A percentile compares a stretch with the other conserved stretches of the same genome.
Conservation (phyloP, 225 moss, liverwort and hornwort genomes). For the Rhytidiadelphus loreus region DNA sequence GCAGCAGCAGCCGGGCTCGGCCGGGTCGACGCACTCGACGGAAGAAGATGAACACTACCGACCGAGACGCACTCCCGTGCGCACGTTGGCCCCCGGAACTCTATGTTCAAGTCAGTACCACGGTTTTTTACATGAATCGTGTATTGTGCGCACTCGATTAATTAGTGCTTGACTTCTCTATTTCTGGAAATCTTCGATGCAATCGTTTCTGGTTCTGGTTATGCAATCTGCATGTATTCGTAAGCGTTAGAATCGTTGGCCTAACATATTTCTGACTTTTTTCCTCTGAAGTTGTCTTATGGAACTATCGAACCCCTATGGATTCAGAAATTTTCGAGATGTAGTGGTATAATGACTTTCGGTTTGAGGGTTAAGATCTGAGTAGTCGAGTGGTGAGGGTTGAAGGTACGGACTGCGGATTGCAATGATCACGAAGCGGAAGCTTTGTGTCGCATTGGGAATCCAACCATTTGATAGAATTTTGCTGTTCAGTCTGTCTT, state of each 20-base stretch:
- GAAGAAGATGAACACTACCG: slow-evolving; percentile 57
- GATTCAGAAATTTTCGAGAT: neutral
- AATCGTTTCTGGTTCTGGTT: neutral
- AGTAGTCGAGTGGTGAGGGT: neutral
- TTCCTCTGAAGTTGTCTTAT: neutral
- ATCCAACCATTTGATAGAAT: neutral
- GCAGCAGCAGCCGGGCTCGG: slow-evolving; percentile 18
- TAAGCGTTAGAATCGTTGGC: neutral
- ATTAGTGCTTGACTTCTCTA: neutral
- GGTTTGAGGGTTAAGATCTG: neutral
- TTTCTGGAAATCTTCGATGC: neutral
- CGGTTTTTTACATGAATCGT: neutral
- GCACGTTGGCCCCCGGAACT: slow-evolving; percentile 17
- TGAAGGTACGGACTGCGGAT: neutral
- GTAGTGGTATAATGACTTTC: neutral
- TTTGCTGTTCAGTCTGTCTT: neutral
- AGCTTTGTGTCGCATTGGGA: neutral
- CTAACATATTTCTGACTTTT: neutral
- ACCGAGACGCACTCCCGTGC: slow-evolving; percentile 51
- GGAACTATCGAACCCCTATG: neutral
- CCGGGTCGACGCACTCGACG: slow-evolving; percentile 3
- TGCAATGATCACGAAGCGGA: neutral
- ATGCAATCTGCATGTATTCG: neutral
- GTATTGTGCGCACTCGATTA: neutral
- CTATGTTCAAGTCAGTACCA: slow-evolving; percentile 35